Percentiles rank a stretch among this genome's conserved stretches.
Conservation (phyloP, 2,329 filamentous ascomycete species). For the Fusarium sp. region DNA sequence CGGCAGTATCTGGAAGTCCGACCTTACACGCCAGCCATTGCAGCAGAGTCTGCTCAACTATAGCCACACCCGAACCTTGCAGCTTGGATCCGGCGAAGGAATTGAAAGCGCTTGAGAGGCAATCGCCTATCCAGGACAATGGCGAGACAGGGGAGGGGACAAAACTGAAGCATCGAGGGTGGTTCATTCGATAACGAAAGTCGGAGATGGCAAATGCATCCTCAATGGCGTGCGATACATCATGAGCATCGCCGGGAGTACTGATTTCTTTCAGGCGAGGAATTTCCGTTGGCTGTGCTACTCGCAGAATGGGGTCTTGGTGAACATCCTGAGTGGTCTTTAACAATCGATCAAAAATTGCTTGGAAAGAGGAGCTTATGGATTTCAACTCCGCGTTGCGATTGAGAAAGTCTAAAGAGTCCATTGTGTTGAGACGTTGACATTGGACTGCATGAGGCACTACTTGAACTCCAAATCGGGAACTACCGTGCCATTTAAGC, state of each 20-base stretch:
- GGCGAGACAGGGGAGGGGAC: conserved; percentile 14
- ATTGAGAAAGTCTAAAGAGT: neutral
- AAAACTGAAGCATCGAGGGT: conserved; percentile 18
- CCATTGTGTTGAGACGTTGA: neutral
- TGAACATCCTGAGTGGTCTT: conserved; percentile 9
- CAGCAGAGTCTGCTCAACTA: conserved; percentile 16
- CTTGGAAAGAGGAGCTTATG: conserved; percentile 11
- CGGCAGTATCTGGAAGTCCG: conserved; percentile 11
- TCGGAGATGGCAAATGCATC: conserved; percentile 19
- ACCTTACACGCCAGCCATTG: conserved; percentile 22
- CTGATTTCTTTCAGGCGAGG: conserved; percentile 6
- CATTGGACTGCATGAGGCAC: accelerated
- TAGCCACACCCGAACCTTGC: conserved; percentile 12
- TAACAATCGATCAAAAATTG: conserved; percentile 12
- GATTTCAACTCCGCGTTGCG: conserved; percentile 8
- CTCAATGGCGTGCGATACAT: conserved; percentile 1
- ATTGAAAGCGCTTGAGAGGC: conserved; percentile 17
- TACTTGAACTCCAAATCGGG: accelerated
- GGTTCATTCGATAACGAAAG: conserved; percentile 25
- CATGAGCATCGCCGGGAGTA: conserved; percentile 8
- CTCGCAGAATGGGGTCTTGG: neutral
- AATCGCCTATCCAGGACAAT: conserved; percentile 21
- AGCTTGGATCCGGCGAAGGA: conserved; percentile 22
- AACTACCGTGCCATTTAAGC: neutral
- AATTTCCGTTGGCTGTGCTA: neutral